Conservation (phyloP, 768 basidiomycete species). For the Tulasnella sp. region DNA sequence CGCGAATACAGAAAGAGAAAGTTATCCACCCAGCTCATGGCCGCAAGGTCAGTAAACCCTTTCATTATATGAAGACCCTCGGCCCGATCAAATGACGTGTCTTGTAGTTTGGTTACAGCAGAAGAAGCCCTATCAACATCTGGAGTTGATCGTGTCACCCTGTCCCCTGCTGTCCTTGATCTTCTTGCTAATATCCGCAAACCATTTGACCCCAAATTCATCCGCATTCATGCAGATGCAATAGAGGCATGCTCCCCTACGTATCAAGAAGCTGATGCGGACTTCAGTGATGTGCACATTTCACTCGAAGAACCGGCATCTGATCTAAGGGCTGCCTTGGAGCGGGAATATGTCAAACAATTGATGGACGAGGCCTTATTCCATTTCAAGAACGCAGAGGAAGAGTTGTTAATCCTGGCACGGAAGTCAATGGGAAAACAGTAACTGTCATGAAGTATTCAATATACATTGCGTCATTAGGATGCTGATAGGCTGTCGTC, state of each 20-base stretch:
- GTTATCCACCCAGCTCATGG: constrained; percentile 18
- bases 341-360: constrained; percentile 5
- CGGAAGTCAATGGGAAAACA: constrained; percentile 1
- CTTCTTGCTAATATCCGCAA: constrained; percentile 13
- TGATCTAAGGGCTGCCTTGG: constrained; percentile 14
- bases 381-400: constrained; percentile 10
- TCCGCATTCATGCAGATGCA: constrained; percentile 14
- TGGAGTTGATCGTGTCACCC: constrained; percentile 14
- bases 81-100: no score
- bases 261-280: neutral
- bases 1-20: constrained; percentile 8
- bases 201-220: constrained; percentile 5
- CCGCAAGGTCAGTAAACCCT: constrained; percentile 17
- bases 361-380: constrained; percentile 14
- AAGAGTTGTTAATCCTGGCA: neutral
- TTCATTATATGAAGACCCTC: no score
- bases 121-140: constrained; percentile 17
- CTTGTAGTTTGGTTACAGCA: constrained; percentile 17
- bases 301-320: constrained; percentile 15
- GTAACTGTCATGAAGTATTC: no score
- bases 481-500: no score
- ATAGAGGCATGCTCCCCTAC: constrained; percentile 11
- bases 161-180: constrained; percentile 8
- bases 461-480: no score
- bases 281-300: constrained; percentile 10